Evolutionary conservation across 257 asterid species (phyloP).

Genomic region (Solanum sejunctum): DNA sequence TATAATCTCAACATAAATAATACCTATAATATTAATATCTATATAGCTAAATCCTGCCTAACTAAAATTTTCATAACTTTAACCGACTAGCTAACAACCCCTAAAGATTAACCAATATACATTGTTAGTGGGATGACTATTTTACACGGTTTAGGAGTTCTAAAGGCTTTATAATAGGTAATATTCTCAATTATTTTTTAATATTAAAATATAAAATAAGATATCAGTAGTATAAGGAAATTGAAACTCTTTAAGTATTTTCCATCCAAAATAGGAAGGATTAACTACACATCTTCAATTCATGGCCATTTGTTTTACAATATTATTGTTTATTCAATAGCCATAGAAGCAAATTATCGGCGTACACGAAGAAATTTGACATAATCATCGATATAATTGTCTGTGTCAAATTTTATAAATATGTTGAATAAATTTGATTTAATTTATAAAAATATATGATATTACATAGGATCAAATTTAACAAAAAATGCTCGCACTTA

Average conservation of each 20-base stretch:
- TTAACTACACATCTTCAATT: no score
- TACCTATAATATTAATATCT: no score
- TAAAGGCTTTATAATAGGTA: neutral
- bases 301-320: no score
- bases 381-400: neutral
- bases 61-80: no score
- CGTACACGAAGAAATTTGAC: neutral
- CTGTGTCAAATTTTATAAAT: neutral
- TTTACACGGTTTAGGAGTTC: neutral
- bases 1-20: no score
- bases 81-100: no score
- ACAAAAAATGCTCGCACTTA: neutral
- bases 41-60: no score
- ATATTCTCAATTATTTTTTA: neutral
- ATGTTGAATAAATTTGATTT: neutral
- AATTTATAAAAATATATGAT: neutral
- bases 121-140: no score
- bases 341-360: neutral
- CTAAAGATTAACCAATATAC: no score
- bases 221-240: neutral
- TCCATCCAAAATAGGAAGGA: neutral
- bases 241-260: neutral
- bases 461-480: neutral
- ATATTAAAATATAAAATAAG: neutral
- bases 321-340: no score